Conservation (phyloP, 2,329 filamentous ascomycete species). For the Beauveria bassiana region DNA sequence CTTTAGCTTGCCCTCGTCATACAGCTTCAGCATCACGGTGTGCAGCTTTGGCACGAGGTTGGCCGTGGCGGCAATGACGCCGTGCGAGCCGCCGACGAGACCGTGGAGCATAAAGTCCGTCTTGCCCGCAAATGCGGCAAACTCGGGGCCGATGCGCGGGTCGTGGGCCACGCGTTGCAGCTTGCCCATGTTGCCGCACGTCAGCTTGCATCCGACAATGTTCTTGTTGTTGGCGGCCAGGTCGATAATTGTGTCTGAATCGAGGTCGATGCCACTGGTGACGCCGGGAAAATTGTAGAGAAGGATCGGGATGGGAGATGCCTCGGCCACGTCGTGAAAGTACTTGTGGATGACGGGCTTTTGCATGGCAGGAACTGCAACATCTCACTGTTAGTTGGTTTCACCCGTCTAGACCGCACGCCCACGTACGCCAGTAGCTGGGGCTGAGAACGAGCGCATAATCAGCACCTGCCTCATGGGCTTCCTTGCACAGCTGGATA, state of each 20-base stretch:
- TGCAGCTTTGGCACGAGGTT: constrained; percentile 33
- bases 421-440: constrained; percentile 47
- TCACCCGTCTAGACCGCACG: neutral
- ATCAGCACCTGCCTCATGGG: constrained; percentile 62
- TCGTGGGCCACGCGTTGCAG: constrained; percentile 42
- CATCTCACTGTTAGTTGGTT: neutral
- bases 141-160: constrained; percentile 20
- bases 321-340: constrained; percentile 56
- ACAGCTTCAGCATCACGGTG: constrained; percentile 26
- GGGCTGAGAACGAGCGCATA: constrained; percentile 72
- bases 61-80: constrained; percentile 33
- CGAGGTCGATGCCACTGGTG: constrained; percentile 52
- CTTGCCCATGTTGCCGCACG: constrained; percentile 59
- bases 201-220: constrained; percentile 57
- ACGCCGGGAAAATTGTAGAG: constrained; percentile 62
- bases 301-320: constrained; percentile 51
- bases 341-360: constrained; percentile 36
- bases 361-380: constrained; percentile 10
- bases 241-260: constrained; percentile 49
- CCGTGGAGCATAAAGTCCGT: constrained; percentile 35
- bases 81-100: constrained; percentile 30
- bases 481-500: constrained; percentile 62
- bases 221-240: constrained; percentile 45
- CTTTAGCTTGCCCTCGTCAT: constrained; percentile 23
- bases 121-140: constrained; percentile 30